These are phyloP conservation scores for Penicillium polonicum DNA, from an alignment of 2,329 filamentous ascomycete species.

Conservation along the genomic window DNA sequence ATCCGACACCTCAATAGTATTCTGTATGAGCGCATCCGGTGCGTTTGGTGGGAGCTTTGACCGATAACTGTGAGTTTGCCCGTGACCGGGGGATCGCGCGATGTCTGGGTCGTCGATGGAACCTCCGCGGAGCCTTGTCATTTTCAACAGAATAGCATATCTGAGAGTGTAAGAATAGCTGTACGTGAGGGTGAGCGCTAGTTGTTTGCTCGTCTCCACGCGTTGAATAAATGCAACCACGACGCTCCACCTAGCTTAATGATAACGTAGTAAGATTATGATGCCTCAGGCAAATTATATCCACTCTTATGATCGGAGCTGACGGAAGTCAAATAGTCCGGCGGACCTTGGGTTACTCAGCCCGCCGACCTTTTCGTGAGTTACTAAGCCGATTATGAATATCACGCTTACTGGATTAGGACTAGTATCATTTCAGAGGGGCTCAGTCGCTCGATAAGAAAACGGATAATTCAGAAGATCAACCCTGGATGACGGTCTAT, in stretches of 20 bases:
- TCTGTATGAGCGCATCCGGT: conserved; percentile 40
- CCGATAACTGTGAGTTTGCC: conserved; percentile 32
- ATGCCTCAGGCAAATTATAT: conserved; percentile 16
- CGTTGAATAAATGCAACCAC: conserved; percentile 3
- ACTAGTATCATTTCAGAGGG: background rate
- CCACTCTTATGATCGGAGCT: background rate
- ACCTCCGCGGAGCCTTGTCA: conserved; percentile 46
- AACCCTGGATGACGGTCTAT: background rate
- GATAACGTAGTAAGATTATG: conserved; percentile 23
- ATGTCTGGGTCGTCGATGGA: conserved; percentile 35
- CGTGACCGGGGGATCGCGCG: conserved; percentile 27
- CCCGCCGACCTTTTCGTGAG: background rate
- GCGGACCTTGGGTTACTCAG: background rate
- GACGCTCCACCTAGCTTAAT: conserved; percentile 14
- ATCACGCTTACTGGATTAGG: background rate
- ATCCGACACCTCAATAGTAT: conserved; percentile 42
- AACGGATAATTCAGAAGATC: background rate
- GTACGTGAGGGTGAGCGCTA: background rate
- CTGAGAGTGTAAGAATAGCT: conserved; percentile 11
- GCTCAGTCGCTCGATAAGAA: conserved; percentile 13
- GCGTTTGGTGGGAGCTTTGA: conserved; percentile 44
- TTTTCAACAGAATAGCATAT: conserved; percentile 33
- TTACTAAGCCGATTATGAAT: background rate
- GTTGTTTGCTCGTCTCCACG: background rate
- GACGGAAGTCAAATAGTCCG: conserved; percentile 4